Evolutionary conservation across 78 protist species (phyloP), one percentile per base, ranked within the genome.

Genomic region (Speleostelium caveatum): DNA sequence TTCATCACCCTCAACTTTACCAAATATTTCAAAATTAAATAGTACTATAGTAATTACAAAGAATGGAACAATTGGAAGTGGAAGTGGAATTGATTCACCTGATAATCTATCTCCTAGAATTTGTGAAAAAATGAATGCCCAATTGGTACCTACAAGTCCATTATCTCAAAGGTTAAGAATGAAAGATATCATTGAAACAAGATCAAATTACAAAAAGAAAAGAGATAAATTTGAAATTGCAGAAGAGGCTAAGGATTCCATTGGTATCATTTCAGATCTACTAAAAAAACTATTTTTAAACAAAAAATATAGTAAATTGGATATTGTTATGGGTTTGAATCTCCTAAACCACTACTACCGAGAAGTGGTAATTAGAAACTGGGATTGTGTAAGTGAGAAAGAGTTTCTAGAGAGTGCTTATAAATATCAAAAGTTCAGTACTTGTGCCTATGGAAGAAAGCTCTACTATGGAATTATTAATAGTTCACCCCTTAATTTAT

Each of bases 391-490:
- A 41, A 45, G 28, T 45, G 63, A 83, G 56, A 67, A 69, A 39
- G 56, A 39, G 10, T 42, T 68, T 8, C 51, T 83, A 42, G 91
- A 83, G 14, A 79, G 69, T 1, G 91, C 58, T 12, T 42, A 69
- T 21, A 68, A 79, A 59, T 83, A 83, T 45, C 42, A 35, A 24
- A 83, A 63, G 67, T 83, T 83, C 55, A 55, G 79, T 60, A 83
- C 91, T 0, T 74, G 75, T 24, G 39, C 79, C 0, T 83, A 83
- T 83, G 91, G 91, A 7, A 83, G 91, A 69, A 83, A 83, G 38
- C 53, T 83, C 55, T 83, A 83, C 60, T 83, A 71, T 69, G 91
- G 91, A 22, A 7, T 83, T 0, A 83, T 83, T 77, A 53, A 51
- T 36, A 33, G 41, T 14, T 63, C 51, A 26, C 3, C 67, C 12